phyloP scores from a whole-genome alignment of 306 rosid species.

The Fagus sylvatica region DNA sequence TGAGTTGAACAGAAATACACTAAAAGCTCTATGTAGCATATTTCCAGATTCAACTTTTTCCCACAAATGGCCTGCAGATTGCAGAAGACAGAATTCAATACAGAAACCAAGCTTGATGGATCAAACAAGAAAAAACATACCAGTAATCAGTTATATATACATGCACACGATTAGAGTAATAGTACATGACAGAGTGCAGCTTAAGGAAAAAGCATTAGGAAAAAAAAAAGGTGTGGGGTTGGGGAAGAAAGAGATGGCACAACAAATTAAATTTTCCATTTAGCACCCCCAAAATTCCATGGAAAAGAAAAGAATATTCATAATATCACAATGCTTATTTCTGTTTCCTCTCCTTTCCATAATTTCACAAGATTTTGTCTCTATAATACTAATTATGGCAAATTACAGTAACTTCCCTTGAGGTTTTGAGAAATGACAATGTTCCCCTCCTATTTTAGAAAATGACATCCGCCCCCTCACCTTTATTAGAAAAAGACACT shows the following conservation, averaged over 20 bases:
- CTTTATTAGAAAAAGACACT: too few relatives aligned
- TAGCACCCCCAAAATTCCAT: neutral
- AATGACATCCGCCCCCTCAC: too few relatives aligned
- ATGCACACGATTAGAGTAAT: neutral
- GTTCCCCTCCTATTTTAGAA: too few relatives aligned
- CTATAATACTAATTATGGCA: too few relatives aligned
- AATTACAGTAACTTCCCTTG: too few relatives aligned
- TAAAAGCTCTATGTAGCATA: constrained; percentile 91
- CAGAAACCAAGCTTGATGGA: neutral
- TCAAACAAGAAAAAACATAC: neutral
- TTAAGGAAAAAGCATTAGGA: neutral
- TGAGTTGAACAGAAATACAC: constrained; percentile 92
- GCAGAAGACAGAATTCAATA: constrained; percentile 18
- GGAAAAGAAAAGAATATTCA: too few relatives aligned
- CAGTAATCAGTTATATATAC: neutral
- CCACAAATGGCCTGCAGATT: constrained; percentile 85
- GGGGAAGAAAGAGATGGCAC: neutral
- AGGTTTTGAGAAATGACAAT: too few relatives aligned
- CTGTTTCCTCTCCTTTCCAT: too few relatives aligned
- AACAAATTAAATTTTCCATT: neutral
- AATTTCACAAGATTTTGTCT: neutral
- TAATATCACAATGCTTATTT: too few relatives aligned
- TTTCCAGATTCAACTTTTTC: constrained; percentile 89
- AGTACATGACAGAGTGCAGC: neutral
- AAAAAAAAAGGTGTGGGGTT: neutral